Conservation (phyloP, 768 basidiomycete genomes). For the Trichaptum fuscoviolaceum region DNA sequence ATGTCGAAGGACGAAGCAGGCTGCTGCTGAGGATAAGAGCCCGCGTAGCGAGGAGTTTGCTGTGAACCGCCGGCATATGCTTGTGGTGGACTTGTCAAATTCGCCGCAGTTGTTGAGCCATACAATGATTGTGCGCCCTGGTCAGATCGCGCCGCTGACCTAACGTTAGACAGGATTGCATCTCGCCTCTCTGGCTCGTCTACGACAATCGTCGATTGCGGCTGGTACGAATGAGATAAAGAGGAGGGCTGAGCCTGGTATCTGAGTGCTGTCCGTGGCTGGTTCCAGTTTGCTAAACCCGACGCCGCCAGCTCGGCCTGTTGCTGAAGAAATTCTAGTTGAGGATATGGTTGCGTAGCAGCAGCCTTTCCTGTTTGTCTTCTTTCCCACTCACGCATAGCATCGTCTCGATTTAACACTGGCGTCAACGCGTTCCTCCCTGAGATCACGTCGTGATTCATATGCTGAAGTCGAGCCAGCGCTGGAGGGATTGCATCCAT, state of each 20-base stretch:
- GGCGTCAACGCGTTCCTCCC: slow-evolving; percentile 86
- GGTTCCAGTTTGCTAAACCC: slow-evolving; percentile 53
- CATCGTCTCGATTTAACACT: slow-evolving; percentile 91
- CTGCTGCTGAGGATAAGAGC: slow-evolving; percentile 46
- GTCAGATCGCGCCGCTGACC: slow-evolving; percentile 54
- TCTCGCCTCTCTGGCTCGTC: slow-evolving; percentile 71
- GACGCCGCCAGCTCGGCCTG: slow-evolving; percentile 81
- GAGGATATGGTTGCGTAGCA: slow-evolving; percentile 78
- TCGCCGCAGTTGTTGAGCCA: slow-evolving; percentile 32
- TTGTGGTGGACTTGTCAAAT: slow-evolving; percentile 74
- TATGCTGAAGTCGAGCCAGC: slow-evolving; percentile 81
- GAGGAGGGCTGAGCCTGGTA: slow-evolving; percentile 64
- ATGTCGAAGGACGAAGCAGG: slow-evolving; percentile 50
- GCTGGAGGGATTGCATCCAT: slow-evolving; percentile 95
- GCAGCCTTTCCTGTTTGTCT: slow-evolving; percentile 69
- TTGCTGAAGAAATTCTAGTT: slow-evolving; percentile 88
- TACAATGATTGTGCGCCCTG: slow-evolving; percentile 37
- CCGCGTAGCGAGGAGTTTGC: slow-evolving; percentile 54
- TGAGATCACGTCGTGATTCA: slow-evolving; percentile 77
- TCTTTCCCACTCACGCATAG: slow-evolving; percentile 94
- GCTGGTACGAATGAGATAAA: slow-evolving; percentile 59
- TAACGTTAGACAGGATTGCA: slow-evolving; percentile 76
- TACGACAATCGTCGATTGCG: slow-evolving; percentile 52
- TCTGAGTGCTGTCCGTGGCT: slow-evolving; percentile 28
- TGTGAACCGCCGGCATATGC: slow-evolving; percentile 53